These are phyloP conservation scores for Cercospora sp. DNA, from an alignment of 2,329 filamentous ascomycete species.

Conservation along the genomic window DNA sequence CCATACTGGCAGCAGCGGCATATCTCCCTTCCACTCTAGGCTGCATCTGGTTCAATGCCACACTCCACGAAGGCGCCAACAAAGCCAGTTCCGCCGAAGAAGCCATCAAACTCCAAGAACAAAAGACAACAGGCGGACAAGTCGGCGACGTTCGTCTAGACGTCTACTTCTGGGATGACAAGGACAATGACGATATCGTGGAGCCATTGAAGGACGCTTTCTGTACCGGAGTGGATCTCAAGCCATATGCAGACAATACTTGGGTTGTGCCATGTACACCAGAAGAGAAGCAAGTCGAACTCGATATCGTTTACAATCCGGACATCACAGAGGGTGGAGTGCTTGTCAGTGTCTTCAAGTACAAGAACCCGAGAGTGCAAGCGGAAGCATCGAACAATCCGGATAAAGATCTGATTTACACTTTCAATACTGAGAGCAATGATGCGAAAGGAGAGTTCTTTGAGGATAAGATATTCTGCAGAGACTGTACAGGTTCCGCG, in stretches of 20 bases:
- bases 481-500: constrained; percentile 9
- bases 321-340: constrained; percentile 18
- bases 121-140: background rate
- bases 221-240: constrained; percentile 18
- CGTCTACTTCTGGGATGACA: constrained; percentile 20
- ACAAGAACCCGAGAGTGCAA: constrained; percentile 14
- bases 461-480: constrained; percentile 18
- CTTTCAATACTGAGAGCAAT: constrained; percentile 12
- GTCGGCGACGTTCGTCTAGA: constrained; percentile 16
- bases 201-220: constrained; percentile 20
- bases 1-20: constrained; percentile 9
- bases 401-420: constrained; percentile 18
- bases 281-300: constrained; percentile 13
- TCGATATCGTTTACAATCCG: constrained; percentile 17
- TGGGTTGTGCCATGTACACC: constrained; percentile 19
- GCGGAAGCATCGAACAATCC: constrained; percentile 12
- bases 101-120: constrained; percentile 8
- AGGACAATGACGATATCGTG: constrained; percentile 19
- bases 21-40: constrained; percentile 13
- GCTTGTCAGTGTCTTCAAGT: constrained; percentile 18
- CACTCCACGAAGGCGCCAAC: constrained; percentile 18
- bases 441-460: constrained; percentile 16
- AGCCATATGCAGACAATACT: constrained; percentile 16
- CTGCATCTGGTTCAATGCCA: constrained; percentile 25
- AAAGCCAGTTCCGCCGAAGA: constrained; percentile 12